Conservation (phyloP, 75 land plant genomes). For the Pinus taeda region DNA sequence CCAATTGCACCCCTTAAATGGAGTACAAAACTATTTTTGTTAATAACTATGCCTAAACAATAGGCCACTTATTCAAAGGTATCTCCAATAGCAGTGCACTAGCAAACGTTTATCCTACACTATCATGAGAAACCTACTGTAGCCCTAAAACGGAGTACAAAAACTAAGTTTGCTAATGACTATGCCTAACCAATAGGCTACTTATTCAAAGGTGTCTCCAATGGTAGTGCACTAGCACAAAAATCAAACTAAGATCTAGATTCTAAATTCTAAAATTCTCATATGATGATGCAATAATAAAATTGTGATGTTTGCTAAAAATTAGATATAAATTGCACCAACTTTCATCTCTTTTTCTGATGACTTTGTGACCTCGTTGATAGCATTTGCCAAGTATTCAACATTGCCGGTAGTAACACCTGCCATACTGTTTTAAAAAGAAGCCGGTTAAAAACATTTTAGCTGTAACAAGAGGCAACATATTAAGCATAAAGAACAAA, state of each 20-base stretch:
- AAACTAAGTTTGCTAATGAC: neutral
- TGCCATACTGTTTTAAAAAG: constrained; percentile 65
- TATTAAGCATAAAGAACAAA: neutral
- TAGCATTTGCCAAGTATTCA: constrained; percentile 83
- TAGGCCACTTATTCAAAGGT: constrained; percentile 6
- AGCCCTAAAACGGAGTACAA: neutral
- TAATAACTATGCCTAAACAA: neutral
- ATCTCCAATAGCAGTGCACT: neutral
- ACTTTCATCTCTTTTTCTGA: neutral
- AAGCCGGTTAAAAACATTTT: neutral
- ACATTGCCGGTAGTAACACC: constrained; percentile 85
- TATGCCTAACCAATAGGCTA: neutral
- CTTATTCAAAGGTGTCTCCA: neutral
- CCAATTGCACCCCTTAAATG: constrained; percentile 4
- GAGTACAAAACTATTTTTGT: neutral
- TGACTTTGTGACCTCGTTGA: constrained; percentile 78
- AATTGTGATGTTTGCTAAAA: neutral
- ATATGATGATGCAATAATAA: neutral
- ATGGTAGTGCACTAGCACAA: constrained; percentile 1
- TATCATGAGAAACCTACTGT: neutral
- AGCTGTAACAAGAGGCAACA: neutral
- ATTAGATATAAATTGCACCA: neutral
- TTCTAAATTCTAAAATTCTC: too few species aligned
- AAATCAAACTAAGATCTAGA: neutral
- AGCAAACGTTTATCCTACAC: neutral